Evolutionary conservation across 129 eudicot genomes (phyloP), one percentile per base, ranked within the genome.

Genomic region (Tagetes erecta): DNA sequence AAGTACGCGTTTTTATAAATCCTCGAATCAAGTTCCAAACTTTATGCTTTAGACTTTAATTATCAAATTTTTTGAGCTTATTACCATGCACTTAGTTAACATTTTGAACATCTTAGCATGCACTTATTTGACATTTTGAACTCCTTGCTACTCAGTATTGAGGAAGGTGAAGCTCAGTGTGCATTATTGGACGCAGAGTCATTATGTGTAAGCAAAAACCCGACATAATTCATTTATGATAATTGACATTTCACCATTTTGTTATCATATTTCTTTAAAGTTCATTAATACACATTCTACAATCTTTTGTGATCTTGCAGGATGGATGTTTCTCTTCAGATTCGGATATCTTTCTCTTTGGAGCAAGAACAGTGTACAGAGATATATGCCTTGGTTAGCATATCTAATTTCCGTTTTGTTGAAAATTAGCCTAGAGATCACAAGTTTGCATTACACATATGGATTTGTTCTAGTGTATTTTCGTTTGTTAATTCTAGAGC

Each of bases 161-260:
- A 95, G 80, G 99, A 95, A 83, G 99, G 94, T 80, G 99, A 95
- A 87, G 99, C 99, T 78, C 97, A 95, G 49, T 95, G 99, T 75
- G 99, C 97, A 76, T 74, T 88, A 70, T 80, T 95, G 60, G 88
- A 95, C 71, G 82, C 87, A 13, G 99, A 91, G 80, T 95, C 91
- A 34, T 74, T 95, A 73, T 95, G 99, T 80, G 99, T 94, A 87
- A 81, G 98, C 59, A 47, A 45, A 57, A 65, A 58, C 52, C 5
- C 10, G 60, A n/a, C 9, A 27, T 60, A 68, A 51, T 72, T 72
- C 35, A 46, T 68, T 55, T 68, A 67, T 49, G 52, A 55, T 71
- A 33, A 4, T 56, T 62, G 57, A 59, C 57, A 53, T 55, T 4
- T 35, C 46, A 67, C 44, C 50, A 68, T 72, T 57, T 68, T 73